Evolutionary conservation across 2,329 filamentous ascomycete genomes (phyloP).

Genomic region (Malbranchea zuffiana): DNA sequence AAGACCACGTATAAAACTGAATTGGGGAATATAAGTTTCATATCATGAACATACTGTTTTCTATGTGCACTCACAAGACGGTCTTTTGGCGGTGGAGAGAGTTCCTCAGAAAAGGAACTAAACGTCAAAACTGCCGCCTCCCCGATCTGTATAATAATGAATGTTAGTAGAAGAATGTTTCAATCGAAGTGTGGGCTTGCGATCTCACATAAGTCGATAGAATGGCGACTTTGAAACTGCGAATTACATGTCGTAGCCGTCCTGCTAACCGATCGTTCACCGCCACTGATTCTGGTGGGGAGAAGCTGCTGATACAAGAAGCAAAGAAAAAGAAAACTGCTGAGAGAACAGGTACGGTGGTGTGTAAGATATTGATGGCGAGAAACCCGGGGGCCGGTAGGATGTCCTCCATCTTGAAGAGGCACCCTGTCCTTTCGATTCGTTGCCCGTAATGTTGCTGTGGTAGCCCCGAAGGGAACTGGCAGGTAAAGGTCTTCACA

Average conservation of each 20-base stretch:
- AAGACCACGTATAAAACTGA: conserved; percentile 49
- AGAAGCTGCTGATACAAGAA: conserved; percentile 41
- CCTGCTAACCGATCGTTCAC: conserved; percentile 28
- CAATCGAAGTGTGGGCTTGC: neutral
- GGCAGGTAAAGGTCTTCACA: too few species aligned
- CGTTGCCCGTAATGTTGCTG: too few species aligned
- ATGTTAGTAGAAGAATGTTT: neutral
- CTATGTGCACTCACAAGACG: conserved; percentile 14
- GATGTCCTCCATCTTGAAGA: conserved; percentile 7
- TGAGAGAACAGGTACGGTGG: conserved; percentile 38
- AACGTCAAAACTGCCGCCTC: conserved; percentile 16
- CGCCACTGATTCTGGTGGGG: conserved; percentile 41
- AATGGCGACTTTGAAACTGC: conserved; percentile 29
- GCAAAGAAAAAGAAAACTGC: conserved; percentile 49
- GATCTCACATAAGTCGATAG: conserved; percentile 33
- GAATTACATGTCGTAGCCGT: conserved; percentile 35
- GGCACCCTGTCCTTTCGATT: too few species aligned
- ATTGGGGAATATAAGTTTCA: conserved; percentile 3
- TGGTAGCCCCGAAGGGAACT: too few species aligned
- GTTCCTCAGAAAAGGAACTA: conserved; percentile 2
- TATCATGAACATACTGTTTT: conserved; percentile 1
- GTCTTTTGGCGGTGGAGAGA: conserved; percentile 6
- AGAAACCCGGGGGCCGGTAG: conserved; percentile 2
- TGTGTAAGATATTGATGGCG: conserved; percentile 11
- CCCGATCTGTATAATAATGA: conserved; percentile 10